Evolutionary conservation across 805 yeast species (phyloP), one percentile per base, ranked within the genome.

Genomic region (Metschnikowia cubensis): DNA sequence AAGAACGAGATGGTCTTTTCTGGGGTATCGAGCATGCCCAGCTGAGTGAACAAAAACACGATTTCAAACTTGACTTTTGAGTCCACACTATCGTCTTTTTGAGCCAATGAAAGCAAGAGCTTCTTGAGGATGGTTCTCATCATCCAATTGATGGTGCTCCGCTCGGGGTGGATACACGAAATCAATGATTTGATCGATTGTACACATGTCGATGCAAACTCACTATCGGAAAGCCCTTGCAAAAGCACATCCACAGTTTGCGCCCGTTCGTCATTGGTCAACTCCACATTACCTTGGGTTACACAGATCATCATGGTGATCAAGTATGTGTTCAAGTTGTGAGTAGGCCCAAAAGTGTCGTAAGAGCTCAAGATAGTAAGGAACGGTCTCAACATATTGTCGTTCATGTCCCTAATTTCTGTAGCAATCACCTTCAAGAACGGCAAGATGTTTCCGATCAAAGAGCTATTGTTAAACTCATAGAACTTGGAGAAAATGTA

Each of bases 101-200:
- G 32, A 2, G 58, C 51, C 33, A 68, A 57, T 22, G 52, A 42
- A 8, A 45, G 54, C 36, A 68, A 52, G 0, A 82, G 66, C 14
- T 82, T 58, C 34, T 67, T 67, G 7, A 82, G 78, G 2, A 86
- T 64, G 29, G 81, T 60, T 14, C 66, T 66, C 49, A 74, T 73
- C 35, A 83, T 67, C 1, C 79, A 62, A 4, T 69, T 65, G 6
- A 76, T 68, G 4, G 72, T 63, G 3, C 58, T 54, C 2, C 60
- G 50, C 0, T 57, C 55, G 6, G 60, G 63, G 3, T 63, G 49
- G 34, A 68, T 49, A 35, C 70, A 60, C 37, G 70, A 71, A 7
- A 85, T 70, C 39, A 88, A 67, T 0, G 84, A 73, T 57, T 77
- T 84, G 45, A 85, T 70, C 14, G 94, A 84, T 54, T 84, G 90